Conservation (phyloP, 208 protist species). For the Endotrypanum monterogeii region DNA sequence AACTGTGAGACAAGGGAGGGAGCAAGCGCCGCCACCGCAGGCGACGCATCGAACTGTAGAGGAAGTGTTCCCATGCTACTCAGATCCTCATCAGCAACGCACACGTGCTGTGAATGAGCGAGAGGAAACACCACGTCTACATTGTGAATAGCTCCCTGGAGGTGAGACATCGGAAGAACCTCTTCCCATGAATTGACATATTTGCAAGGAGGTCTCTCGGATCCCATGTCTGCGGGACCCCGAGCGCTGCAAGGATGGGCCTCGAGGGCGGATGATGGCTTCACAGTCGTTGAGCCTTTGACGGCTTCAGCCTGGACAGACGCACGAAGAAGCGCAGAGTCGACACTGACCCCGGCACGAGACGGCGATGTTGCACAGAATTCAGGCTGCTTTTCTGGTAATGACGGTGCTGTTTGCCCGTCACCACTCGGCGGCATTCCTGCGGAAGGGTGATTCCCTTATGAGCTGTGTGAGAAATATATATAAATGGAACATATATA, state of each 20-base stretch:
- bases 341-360: not conserved
- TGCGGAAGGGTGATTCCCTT: not conserved
- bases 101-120: not conserved
- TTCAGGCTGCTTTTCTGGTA: not conserved
- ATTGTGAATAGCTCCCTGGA: conserved; percentile 1
- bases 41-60: conserved; percentile 4
- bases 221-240: not conserved
- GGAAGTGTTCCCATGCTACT: not conserved
- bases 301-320: not conserved
- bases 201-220: too few species aligned
- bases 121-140: conserved; percentile 10
- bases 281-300: not conserved
- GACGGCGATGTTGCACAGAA: not conserved
- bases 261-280: not conserved
- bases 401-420: not conserved
- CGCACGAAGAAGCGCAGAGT: not conserved
- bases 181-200: not conserved
- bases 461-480: not conserved
- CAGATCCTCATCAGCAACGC: not conserved
- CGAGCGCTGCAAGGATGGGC: not conserved
- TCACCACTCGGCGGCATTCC: not conserved
- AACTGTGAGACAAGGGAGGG: conserved; percentile 8
- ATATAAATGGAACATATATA: not conserved
- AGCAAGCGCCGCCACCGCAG: conserved; percentile 9
- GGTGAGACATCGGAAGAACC: not conserved